Evolutionary conservation across 2,329 filamentous ascomycete genomes (phyloP).

Genomic region (Fonsecaea multimorphosa): DNA sequence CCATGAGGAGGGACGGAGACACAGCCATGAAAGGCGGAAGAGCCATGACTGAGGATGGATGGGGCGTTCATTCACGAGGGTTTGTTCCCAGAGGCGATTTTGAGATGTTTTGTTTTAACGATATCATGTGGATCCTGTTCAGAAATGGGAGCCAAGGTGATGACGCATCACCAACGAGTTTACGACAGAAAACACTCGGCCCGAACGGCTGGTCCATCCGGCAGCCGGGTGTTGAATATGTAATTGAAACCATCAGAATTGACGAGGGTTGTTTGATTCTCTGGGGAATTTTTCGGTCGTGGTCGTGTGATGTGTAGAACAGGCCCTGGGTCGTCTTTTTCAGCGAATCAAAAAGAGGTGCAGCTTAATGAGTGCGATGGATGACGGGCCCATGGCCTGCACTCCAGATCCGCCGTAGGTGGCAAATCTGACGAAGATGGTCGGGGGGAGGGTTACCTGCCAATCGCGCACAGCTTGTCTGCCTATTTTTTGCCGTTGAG

Average conservation of each 20-base stretch:
- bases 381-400: too few species aligned
- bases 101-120: neutral
- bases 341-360: neutral
- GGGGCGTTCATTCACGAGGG: neutral
- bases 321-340: neutral
- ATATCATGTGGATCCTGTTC: neutral
- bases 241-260: neutral
- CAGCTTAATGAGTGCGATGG: neutral
- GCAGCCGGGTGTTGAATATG: too few species aligned
- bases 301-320: constrained; percentile 3
- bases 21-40: constrained; percentile 23
- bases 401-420: constrained; percentile 4
- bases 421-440: constrained; percentile 4
- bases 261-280: too few species aligned
- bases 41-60: constrained; percentile 17
- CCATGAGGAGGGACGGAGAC: constrained; percentile 7
- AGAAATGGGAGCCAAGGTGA: neutral
- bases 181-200: neutral
- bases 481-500: too few species aligned
- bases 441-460: too few species aligned
- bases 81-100: neutral
- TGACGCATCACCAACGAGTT: neutral
- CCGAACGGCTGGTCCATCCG: neutral
- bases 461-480: too few species aligned
- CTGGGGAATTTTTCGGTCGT: neutral